Percentiles rank a stretch among this genome's conserved stretches.
Conservation (phyloP, 768 basidiomycete species). For the Tylopilus sp. region DNA sequence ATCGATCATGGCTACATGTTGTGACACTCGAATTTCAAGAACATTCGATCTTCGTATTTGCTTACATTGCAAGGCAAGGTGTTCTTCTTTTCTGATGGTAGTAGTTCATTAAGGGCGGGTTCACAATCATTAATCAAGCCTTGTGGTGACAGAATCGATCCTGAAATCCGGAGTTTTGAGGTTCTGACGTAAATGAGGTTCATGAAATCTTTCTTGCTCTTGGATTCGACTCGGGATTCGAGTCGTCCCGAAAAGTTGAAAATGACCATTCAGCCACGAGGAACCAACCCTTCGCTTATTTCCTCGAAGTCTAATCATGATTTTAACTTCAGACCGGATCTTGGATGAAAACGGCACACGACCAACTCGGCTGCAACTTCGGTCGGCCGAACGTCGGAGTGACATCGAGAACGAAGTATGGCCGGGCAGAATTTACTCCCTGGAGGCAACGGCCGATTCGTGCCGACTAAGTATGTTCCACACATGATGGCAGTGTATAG, state of each 20-base stretch:
- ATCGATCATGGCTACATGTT: background rate
- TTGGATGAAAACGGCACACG: background rate
- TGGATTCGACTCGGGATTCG: slow-evolving; percentile 9
- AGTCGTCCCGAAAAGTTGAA: background rate
- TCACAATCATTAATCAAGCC: background rate
- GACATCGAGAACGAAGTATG: too few species aligned
- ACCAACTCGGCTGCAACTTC: background rate
- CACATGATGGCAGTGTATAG: too few species aligned
- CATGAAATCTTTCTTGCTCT: background rate
- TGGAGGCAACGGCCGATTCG: too few species aligned
- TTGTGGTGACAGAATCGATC: background rate
- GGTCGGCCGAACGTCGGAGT: too few species aligned
- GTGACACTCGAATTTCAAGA: background rate
- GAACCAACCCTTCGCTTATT: background rate
- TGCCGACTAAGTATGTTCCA: too few species aligned
- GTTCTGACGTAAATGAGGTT: slow-evolving; percentile 11
- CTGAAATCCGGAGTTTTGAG: background rate
- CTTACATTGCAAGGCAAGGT: background rate
- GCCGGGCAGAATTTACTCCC: too few species aligned
- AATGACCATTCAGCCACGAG: background rate
- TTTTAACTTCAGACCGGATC: slow-evolving; percentile 1
- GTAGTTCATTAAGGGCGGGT: background rate
- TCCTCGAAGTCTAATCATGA: background rate
- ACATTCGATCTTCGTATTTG: background rate
- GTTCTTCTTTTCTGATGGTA: background rate